phyloP scores from a whole-genome alignment of 106 monocot genomes.

The Alisma plantagoaquatica region DNA sequence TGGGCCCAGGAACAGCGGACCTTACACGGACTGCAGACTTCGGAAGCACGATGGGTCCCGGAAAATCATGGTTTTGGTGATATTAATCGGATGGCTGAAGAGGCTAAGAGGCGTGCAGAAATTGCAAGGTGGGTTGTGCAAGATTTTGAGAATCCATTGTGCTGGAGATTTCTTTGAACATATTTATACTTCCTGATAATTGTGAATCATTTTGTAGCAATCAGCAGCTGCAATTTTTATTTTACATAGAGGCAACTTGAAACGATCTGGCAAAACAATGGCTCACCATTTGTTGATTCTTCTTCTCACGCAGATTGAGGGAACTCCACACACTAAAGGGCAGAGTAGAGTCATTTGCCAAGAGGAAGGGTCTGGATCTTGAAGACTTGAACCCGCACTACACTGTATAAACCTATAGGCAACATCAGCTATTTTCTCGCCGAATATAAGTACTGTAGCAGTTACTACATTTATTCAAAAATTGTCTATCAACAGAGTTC shows the following conservation, averaged over 20 bases:
- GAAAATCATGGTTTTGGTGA: too few relatives aligned
- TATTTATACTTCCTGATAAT: too few relatives aligned
- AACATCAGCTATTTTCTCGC: too few relatives aligned
- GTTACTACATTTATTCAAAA: too few relatives aligned
- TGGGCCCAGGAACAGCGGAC: conserved; percentile 34
- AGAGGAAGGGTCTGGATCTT: conserved; percentile 70
- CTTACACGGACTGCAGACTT: conserved; percentile 12
- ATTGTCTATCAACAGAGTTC: too few relatives aligned
- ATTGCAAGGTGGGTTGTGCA: conserved; percentile 55
- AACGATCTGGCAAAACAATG: background rate
- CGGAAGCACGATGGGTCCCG: conserved; percentile 13
- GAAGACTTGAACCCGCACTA: conserved; percentile 61
- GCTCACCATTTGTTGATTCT: background rate
- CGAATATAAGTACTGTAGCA: too few relatives aligned
- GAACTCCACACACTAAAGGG: conserved; percentile 66
- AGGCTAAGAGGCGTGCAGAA: conserved; percentile 49
- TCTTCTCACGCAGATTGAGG: conserved; percentile 24
- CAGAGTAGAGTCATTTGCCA: conserved; percentile 66
- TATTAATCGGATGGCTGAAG: conserved; percentile 42
- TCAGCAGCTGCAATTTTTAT: too few relatives aligned
- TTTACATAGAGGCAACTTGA: background rate
- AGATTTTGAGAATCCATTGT: too few relatives aligned
- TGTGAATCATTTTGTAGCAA: too few relatives aligned
- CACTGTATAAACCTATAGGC: conserved; percentile 61
- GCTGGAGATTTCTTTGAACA: too few relatives aligned